Conservation (phyloP, 768 basidiomycete genomes). For the Suillus paluster region DNA sequence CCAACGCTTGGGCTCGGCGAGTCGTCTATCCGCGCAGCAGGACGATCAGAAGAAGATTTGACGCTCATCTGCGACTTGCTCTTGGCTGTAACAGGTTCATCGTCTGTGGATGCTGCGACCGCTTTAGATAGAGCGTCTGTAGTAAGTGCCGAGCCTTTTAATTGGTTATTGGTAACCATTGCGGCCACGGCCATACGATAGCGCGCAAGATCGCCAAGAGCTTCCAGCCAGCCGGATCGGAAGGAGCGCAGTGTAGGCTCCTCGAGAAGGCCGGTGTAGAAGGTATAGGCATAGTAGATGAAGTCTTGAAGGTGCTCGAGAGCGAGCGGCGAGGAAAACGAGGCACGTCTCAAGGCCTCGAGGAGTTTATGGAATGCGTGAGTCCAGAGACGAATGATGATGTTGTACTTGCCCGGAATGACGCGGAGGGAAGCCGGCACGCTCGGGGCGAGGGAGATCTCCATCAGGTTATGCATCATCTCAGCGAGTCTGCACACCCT, state of each 20-base stretch:
- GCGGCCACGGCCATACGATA: conserved; percentile 97
- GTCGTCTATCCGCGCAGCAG: conserved; percentile 62
- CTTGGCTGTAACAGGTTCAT: conserved; percentile 34
- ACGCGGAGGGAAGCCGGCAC: conserved; percentile 88
- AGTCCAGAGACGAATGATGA: conserved; percentile 92
- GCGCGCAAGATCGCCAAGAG: conserved; percentile 92
- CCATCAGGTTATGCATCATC: conserved; percentile 85
- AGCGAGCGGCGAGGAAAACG: conserved; percentile 64
- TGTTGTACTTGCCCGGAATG: conserved; percentile 94
- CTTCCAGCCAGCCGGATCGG: conserved; percentile 90
- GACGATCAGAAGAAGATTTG: conserved; percentile 46
- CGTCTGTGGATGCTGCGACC: conserved; percentile 34
- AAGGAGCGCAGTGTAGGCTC: conserved; percentile 73
- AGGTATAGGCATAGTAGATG: conserved; percentile 93
- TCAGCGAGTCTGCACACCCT: conserved; percentile 78
- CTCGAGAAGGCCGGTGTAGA: conserved; percentile 89
- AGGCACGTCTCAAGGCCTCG: conserved; percentile 86
- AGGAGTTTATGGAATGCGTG: conserved; percentile 89
- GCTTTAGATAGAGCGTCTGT: conserved; percentile 58
- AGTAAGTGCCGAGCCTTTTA: conserved; percentile 51
- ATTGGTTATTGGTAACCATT: conserved; percentile 61
- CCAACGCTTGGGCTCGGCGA: conserved; percentile 83
- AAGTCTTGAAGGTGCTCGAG: conserved; percentile 94
- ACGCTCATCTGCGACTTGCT: conserved; percentile 37
- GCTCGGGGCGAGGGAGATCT: conserved; percentile 82